phyloP scores from a whole-genome alignment of 345 rosid species.

The Aethionema arabicum region DNA sequence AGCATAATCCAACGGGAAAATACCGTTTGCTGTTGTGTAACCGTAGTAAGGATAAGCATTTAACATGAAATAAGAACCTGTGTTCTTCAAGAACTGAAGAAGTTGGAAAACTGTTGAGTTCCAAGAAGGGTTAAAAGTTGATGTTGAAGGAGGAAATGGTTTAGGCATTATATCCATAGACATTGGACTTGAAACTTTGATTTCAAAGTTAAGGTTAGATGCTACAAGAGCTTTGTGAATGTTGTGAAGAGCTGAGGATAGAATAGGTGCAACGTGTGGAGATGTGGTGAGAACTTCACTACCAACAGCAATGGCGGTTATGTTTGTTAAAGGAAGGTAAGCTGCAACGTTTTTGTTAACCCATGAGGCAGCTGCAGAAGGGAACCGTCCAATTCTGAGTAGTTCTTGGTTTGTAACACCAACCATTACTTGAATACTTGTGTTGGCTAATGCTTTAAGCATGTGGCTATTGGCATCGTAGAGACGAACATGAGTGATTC shows the following conservation, averaged over 20 bases:
- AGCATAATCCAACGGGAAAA: conserved; percentile 89
- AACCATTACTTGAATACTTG: conserved; percentile 72
- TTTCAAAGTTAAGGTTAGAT: conserved; percentile 64
- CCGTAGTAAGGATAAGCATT: conserved; percentile 95
- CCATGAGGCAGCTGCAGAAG: conserved; percentile 88
- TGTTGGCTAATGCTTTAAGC: conserved; percentile 84
- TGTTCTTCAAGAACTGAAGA: conserved; percentile 91
- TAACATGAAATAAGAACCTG: conserved; percentile 78
- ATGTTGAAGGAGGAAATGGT: conserved; percentile 93
- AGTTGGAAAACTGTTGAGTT: conserved; percentile 76
- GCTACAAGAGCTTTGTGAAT: conserved; percentile 91
- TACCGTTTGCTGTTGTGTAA: conserved; percentile 75
- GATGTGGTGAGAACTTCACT: conserved; percentile 78
- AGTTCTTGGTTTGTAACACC: conserved; percentile 83
- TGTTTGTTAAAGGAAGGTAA: conserved; percentile 83
- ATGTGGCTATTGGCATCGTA: conserved; percentile 81
- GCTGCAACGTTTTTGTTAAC: conserved; percentile 72
- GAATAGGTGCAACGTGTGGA: conserved; percentile 72
- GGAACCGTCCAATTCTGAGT: conserved; percentile 70
- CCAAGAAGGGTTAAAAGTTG: conserved; percentile 72
- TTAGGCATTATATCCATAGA: conserved; percentile 79
- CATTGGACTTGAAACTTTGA: conserved; percentile 85
- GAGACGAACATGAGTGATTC: conserved; percentile 85
- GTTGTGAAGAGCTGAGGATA: conserved; percentile 78
- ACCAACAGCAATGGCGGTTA: conserved; percentile 92